A percentile compares a stretch with the other conserved stretches of the same genome.
Conservation (phyloP, 2,329 filamentous ascomycete species). For the Diaporthe sp. region DNA sequence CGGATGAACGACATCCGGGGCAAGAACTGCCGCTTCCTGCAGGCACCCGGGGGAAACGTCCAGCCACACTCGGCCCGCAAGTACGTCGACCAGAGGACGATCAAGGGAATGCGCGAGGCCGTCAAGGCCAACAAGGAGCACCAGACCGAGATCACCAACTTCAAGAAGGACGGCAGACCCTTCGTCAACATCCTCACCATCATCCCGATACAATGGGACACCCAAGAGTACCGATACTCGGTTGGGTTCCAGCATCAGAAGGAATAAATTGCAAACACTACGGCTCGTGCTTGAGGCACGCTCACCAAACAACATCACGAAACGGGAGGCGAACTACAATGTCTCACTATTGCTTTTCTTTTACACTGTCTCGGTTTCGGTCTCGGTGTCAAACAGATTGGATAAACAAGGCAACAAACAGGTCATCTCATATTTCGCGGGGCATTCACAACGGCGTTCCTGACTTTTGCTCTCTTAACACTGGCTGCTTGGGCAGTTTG, state of each 20-base stretch:
- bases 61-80: conserved; percentile 70
- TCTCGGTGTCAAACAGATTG: neutral
- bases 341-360: neutral
- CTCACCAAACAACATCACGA: neutral
- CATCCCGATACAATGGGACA: conserved; percentile 81
- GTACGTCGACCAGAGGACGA: conserved; percentile 75
- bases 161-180: conserved; percentile 81
- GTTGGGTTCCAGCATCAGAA: conserved; percentile 83
- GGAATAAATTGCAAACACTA: neutral
- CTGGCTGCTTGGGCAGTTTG: neutral
- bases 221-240: conserved; percentile 76
- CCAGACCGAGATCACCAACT: conserved; percentile 77
- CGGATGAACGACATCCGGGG: conserved; percentile 80
- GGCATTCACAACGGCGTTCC: neutral
- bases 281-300: neutral
- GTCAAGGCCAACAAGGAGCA: conserved; percentile 61
- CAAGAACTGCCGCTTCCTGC: conserved; percentile 87
- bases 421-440: neutral
- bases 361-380: neutral
- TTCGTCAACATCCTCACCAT: conserved; percentile 91
- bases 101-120: conserved; percentile 66
- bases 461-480: neutral
- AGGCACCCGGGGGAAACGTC: conserved; percentile 78
- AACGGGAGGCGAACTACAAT: neutral
- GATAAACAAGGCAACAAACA: conserved; percentile 14